Conservation (phyloP, 768 basidiomycete genomes). For the Lactarius indigo region DNA sequence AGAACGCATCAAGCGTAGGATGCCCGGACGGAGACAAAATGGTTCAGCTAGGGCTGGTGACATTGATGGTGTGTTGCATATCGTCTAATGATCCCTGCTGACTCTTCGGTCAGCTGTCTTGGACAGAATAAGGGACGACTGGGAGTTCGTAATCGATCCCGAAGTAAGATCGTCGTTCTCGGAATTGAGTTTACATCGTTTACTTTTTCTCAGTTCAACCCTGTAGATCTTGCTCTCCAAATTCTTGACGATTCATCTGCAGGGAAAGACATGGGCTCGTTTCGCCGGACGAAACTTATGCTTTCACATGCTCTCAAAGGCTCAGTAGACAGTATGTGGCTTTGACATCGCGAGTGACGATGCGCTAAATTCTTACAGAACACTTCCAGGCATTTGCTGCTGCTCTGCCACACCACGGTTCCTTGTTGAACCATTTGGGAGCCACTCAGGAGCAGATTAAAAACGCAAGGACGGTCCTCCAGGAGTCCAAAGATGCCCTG, state of each 20-base stretch:
- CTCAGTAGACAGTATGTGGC: conserved; percentile 74
- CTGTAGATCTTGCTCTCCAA: conserved; percentile 88
- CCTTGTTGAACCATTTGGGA: conserved; percentile 66
- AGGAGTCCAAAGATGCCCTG: conserved; percentile 75
- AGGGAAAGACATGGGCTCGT: conserved; percentile 74
- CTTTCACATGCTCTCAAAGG: conserved; percentile 79
- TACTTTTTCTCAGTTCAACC: conserved; percentile 67
- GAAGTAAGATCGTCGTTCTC: conserved; percentile 49
- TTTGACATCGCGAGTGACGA: conserved; percentile 20
- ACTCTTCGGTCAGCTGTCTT: conserved; percentile 56
- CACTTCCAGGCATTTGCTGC: conserved; percentile 94
- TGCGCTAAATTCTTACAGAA: conserved; percentile 42
- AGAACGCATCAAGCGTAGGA: conserved; percentile 64
- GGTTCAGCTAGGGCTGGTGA: conserved; percentile 67
- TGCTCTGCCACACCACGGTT: conserved; percentile 87
- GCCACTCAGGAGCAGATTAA: conserved; percentile 73
- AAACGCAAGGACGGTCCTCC: conserved; percentile 63
- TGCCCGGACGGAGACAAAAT: conserved; percentile 51
- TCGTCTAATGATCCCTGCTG: conserved; percentile 1
- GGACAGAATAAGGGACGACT: conserved; percentile 82
- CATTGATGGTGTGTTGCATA: conserved; percentile 61
- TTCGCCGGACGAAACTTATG: conserved; percentile 70
- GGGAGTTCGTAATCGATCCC: conserved; percentile 82
- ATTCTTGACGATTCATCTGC: conserved; percentile 73
- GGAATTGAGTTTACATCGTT: conserved; percentile 16